Evolutionary conservation across 495 filamentous ascomycete species (phyloP).

Genomic region (Sabuloglossum arenarium): DNA sequence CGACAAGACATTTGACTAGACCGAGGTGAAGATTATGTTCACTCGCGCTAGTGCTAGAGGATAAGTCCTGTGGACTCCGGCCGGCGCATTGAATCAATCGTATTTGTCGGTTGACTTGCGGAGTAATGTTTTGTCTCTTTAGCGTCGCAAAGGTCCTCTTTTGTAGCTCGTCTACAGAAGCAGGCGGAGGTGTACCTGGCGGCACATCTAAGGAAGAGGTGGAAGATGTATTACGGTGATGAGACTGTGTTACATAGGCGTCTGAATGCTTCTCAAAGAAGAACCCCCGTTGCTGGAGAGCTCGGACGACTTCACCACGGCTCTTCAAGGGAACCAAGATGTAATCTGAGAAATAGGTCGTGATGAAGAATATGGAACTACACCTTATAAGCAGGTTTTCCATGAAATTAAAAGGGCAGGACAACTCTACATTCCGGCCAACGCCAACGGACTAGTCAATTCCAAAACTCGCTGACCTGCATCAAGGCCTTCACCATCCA

Average conservation of each 20-base stretch:
- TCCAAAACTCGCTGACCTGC: slow-evolving; percentile 89
- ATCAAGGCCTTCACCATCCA: slow-evolving; percentile 72
- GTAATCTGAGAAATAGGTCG: slow-evolving; percentile 94
- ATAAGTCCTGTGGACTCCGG: slow-evolving; percentile 20
- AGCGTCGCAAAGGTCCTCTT: slow-evolving; percentile 59
- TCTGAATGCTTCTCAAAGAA: slow-evolving; percentile 56
- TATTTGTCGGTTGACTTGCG: slow-evolving; percentile 43
- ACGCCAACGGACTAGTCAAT: slow-evolving; percentile 70
- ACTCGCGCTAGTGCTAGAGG: slow-evolving; percentile 19
- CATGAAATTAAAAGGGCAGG: background rate
- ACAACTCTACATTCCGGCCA: slow-evolving; percentile 64
- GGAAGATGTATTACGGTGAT: slow-evolving; percentile 26
- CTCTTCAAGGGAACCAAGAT: slow-evolving; percentile 70
- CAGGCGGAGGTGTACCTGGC: slow-evolving; percentile 56
- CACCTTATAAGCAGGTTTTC: background rate
- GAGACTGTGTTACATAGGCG: slow-evolving; percentile 37
- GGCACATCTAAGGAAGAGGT: slow-evolving; percentile 24
- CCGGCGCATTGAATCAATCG: slow-evolving; percentile 74
- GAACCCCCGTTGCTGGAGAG: slow-evolving; percentile 65
- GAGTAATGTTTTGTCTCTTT: slow-evolving; percentile 49
- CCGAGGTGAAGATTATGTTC: slow-evolving; percentile 42
- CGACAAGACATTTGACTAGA: slow-evolving; percentile 44
- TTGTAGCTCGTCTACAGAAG: slow-evolving; percentile 59
- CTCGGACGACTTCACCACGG: slow-evolving; percentile 47
- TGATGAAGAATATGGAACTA: slow-evolving; percentile 91